Conservation (phyloP, 768 basidiomycete genomes). For the Pleurotus tuoliensis region DNA sequence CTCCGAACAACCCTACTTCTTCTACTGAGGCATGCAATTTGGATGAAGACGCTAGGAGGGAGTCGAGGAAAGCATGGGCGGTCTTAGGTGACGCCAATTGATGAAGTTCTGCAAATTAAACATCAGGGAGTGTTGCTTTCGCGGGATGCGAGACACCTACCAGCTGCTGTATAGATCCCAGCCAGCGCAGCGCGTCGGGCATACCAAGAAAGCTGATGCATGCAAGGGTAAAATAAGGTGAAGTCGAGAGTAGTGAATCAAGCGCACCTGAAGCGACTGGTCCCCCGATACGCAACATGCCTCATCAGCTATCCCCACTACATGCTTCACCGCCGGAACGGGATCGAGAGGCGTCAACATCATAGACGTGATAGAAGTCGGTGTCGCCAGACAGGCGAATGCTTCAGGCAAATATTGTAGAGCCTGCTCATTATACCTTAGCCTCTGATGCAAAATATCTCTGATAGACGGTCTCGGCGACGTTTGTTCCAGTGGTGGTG, state of each 20-base stretch:
- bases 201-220: conserved; percentile 66
- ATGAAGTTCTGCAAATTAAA: conserved; percentile 55
- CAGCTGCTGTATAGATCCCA: conserved; percentile 68
- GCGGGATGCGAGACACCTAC: conserved; percentile 26
- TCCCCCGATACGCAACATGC: conserved; percentile 62
- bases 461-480: conserved; percentile 29
- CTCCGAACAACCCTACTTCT: conserved; percentile 52
- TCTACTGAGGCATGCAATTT: conserved; percentile 41
- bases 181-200: conserved; percentile 61
- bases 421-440: conserved; percentile 67
- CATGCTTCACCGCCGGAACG: conserved; percentile 57
- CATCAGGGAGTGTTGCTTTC: not conserved
- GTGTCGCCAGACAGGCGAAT: conserved; percentile 62
- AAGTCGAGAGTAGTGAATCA: not conserved
- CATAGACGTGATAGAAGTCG: conserved; percentile 22
- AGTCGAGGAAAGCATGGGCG: conserved; percentile 60
- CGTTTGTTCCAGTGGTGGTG: not conserved
- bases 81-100: conserved; percentile 76
- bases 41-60: conserved; percentile 50
- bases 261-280: conserved; percentile 51
- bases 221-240: not conserved
- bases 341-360: conserved; percentile 55
- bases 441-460: conserved; percentile 50
- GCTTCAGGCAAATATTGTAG: conserved; percentile 72
- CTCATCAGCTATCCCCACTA: conserved; percentile 58